phyloP scores from a whole-genome alignment of 2,329 filamentous ascomycete species.

The Penicillium sp. region DNA sequence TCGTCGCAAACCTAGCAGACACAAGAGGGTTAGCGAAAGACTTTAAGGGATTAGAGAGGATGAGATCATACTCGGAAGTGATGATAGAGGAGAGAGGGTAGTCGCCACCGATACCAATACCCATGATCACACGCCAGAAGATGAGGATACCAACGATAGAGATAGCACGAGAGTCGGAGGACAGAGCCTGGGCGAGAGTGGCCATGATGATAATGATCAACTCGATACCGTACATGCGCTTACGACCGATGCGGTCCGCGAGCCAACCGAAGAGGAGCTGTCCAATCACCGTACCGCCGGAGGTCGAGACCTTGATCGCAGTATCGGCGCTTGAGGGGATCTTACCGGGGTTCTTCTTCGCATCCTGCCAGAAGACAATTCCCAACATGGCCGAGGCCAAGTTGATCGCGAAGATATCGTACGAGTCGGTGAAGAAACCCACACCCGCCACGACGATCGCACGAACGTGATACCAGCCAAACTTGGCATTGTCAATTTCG shows the following conservation, averaged over 20 bases:
- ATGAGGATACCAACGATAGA: conserved; percentile 61
- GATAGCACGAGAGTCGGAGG: conserved; percentile 65
- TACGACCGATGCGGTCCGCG: conserved; percentile 78
- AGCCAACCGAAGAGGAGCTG: conserved; percentile 79
- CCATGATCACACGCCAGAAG: conserved; percentile 83
- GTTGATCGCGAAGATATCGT: conserved; percentile 79
- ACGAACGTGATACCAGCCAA: conserved; percentile 82
- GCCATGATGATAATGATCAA: conserved; percentile 79
- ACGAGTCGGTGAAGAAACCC: conserved; percentile 87
- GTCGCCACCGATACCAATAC: conserved; percentile 78
- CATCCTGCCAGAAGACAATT: conserved; percentile 73
- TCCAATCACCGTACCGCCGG: conserved; percentile 79
- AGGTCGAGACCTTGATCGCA: conserved; percentile 84
- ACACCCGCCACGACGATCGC: conserved; percentile 78
- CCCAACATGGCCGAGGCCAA: conserved; percentile 76
- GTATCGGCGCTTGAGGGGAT: conserved; percentile 73
- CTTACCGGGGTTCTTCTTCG: conserved; percentile 46
- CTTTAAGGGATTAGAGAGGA: background rate
- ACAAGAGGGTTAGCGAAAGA: background rate
- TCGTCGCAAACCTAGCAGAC: conserved; percentile 69
- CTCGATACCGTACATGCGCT: conserved; percentile 84
- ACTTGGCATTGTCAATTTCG: conserved; percentile 79
- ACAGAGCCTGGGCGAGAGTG: conserved; percentile 72
- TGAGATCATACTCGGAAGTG: conserved; percentile 66
- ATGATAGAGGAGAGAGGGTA: conserved; percentile 84